Evolutionary conservation across 805 yeast species (phyloP).

Genomic region (Candida quercuum): DNA sequence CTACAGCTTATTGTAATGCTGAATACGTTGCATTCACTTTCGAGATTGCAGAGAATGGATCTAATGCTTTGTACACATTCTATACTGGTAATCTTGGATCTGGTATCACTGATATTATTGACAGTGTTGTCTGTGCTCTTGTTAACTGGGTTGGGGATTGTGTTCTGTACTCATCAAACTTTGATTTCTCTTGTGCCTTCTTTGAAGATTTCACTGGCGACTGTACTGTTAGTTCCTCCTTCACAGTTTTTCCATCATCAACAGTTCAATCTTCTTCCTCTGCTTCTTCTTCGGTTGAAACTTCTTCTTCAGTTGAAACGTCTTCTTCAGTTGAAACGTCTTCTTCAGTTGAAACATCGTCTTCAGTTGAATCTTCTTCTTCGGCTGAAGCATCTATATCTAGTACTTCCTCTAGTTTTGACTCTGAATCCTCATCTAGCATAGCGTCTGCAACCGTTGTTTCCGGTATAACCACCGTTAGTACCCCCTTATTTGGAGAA

Average conservation of each 20-base stretch:
- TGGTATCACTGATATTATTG: no score
- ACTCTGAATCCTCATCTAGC: no score
- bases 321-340: no score
- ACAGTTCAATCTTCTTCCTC: not conserved
- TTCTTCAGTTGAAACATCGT: no score
- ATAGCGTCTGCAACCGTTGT: no score
- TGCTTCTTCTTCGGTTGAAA: not conserved
- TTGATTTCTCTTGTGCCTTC: slow-evolving; percentile 5
- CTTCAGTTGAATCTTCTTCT: no score
- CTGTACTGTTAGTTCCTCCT: slow-evolving; percentile 4
- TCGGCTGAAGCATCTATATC: no score
- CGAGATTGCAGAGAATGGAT: slow-evolving; percentile 2
- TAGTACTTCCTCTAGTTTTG: no score
- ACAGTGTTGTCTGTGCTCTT: no score
- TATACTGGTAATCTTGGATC: no score
- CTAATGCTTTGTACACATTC: slow-evolving; percentile 4
- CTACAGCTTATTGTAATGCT: slow-evolving; percentile 4
- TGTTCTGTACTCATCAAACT: slow-evolving; percentile 1
- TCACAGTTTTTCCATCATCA: not conserved
- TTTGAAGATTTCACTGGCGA: slow-evolving; percentile 1
- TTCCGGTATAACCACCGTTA: no score
- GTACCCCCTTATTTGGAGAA: no score
- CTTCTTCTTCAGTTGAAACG: not conserved
- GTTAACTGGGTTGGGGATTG: slow-evolving; percentile 5
- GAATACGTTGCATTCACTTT: slow-evolving; percentile 12